A percentile compares a stretch with the other conserved stretches of the same genome.
Evolutionary conservation across 2,329 filamentous ascomycete genomes (phyloP).

Genomic region (Helicocarpus griseus): DNA sequence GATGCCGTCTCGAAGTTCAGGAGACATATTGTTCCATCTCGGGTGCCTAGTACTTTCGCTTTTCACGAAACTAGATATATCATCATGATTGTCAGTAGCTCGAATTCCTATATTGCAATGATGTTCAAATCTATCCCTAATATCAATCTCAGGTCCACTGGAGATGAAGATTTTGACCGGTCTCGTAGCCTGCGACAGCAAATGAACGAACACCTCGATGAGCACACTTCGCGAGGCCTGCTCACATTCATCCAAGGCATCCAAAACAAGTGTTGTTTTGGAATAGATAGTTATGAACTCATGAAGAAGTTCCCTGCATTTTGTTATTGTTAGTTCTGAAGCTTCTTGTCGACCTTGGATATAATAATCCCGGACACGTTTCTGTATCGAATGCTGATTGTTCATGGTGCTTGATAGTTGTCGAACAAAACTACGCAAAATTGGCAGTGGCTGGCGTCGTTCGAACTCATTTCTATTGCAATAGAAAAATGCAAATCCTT

Average conservation of each 20-base stretch:
- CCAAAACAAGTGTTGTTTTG: conserved; percentile 24
- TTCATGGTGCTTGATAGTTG: conserved; percentile 20
- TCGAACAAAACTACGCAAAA: conserved; percentile 24
- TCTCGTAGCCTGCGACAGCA: conserved; percentile 16
- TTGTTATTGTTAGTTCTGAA: conserved; percentile 2
- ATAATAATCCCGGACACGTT: background rate
- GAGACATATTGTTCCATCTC: background rate
- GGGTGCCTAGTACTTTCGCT: background rate
- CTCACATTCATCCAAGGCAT: conserved; percentile 30
- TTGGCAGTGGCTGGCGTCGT: conserved; percentile 18
- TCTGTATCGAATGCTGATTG: conserved; percentile 11
- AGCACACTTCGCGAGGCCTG: conserved; percentile 16
- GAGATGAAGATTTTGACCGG: conserved; percentile 28
- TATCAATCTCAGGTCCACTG: conserved; percentile 23
- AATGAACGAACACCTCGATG: conserved; percentile 16
- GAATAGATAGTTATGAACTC: conserved; percentile 20
- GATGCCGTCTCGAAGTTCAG: background rate
- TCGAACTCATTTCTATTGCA: conserved; percentile 22
- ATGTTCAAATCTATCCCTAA: conserved; percentile 20
- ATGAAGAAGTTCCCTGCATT: conserved; percentile 15
- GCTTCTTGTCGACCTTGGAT: background rate
- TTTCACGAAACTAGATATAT: background rate
- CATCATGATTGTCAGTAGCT: background rate
- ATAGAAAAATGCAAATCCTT: conserved; percentile 28
- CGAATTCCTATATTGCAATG: background rate